Evolutionary conservation across 441 rosid species (phyloP).

Genomic region (Melianthus villosus): DNA sequence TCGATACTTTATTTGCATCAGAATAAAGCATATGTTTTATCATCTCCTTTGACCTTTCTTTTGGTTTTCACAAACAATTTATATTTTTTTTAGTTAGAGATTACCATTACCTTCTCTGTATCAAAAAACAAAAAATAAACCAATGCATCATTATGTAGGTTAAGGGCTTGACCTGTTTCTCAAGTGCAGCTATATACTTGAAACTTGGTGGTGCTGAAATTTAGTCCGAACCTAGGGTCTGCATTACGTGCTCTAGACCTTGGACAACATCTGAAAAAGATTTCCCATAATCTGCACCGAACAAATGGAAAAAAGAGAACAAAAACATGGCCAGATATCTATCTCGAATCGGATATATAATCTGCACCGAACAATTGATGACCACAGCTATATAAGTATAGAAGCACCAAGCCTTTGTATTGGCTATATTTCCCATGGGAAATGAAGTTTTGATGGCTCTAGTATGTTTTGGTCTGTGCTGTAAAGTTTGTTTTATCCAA

Average conservation of each 20-base stretch:
- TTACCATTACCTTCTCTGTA: background rate
- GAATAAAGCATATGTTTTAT: background rate
- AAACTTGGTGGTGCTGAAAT: constrained; percentile 53
- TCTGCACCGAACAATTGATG: too few relatives aligned
- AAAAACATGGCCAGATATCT: too few relatives aligned
- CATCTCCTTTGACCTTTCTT: background rate
- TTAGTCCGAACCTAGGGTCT: constrained; percentile 49
- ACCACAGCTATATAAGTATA: too few relatives aligned
- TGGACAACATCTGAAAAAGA: constrained; percentile 76
- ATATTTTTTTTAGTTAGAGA: background rate
- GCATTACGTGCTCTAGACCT: constrained; percentile 60
- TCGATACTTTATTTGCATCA: background rate
- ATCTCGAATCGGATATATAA: too few relatives aligned
- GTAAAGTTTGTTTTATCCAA: too few relatives aligned
- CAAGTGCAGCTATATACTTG: constrained; percentile 66
- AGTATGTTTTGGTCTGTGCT: too few relatives aligned
- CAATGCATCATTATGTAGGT: background rate
- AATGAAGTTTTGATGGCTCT: too few relatives aligned
- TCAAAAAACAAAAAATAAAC: background rate
- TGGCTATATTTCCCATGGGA: too few relatives aligned
- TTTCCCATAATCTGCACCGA: constrained; percentile 56
- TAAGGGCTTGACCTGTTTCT: constrained; percentile 45
- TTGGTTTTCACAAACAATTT: background rate
- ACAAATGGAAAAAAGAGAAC: constrained; percentile 3
- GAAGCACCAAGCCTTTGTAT: too few relatives aligned